Percentiles rank a stretch among this genome's conserved stretches.
These are phyloP conservation scores for Venustampulla echinocandica DNA, from an alignment of 495 filamentous ascomycete genomes.

Conservation along the genomic window DNA sequence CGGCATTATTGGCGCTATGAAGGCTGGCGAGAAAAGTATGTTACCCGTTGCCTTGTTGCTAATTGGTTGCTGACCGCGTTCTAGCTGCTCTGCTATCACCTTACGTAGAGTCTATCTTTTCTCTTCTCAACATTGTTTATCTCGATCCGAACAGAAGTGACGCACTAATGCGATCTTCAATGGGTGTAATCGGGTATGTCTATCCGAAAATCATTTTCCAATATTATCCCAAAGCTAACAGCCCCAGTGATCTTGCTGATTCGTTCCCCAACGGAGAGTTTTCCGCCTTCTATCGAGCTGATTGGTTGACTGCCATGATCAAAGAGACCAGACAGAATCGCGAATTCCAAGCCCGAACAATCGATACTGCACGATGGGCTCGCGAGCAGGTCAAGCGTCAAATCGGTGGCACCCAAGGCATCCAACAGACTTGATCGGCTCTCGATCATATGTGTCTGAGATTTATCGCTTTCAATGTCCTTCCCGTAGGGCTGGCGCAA, in stretches of 20 bases:
- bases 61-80: conserved; percentile 16
- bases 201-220: too few species aligned
- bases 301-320: conserved; percentile 82
- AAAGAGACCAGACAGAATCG: conserved; percentile 79
- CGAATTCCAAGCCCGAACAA: conserved; percentile 72
- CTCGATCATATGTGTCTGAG: conserved; percentile 9
- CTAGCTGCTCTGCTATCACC: conserved; percentile 61
- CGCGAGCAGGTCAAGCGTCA: conserved; percentile 96
- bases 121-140: conserved; percentile 72
- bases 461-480: conserved; percentile 17
- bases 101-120: conserved; percentile 81
- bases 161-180: conserved; percentile 78
- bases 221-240: too few species aligned
- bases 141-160: conserved; percentile 82
- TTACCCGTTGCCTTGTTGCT: conserved; percentile 2
- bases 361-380: conserved; percentile 93
- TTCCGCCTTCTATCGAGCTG: conserved; percentile 69
- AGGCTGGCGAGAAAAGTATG: conserved; percentile 66
- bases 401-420: conserved; percentile 41
- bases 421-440: conserved; percentile 21
- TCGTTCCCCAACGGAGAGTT: conserved; percentile 88
- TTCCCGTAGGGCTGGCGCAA: conserved; percentile 17
- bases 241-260: conserved; percentile 77
- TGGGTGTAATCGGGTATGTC: conserved; percentile 91
- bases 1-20: conserved; percentile 89